Conservation (phyloP, 768 basidiomycete genomes). For the Trametes cingulata region DNA sequence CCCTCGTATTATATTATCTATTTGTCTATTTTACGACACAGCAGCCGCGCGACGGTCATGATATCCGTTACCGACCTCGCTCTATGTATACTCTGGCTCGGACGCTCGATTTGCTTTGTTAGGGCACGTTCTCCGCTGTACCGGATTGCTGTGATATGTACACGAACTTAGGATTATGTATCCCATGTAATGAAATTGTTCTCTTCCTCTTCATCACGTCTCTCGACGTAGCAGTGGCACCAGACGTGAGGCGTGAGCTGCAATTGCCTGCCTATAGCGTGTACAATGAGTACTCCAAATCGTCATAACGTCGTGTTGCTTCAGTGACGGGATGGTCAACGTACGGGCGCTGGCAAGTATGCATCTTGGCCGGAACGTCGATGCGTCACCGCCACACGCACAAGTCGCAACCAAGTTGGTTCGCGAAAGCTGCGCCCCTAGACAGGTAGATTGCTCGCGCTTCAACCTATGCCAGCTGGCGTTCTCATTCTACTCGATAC, state of each 20-base stretch:
- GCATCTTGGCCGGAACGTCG: conserved; percentile 9
- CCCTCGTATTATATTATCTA: conserved; percentile 14
- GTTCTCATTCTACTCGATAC: not conserved
- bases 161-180: conserved; percentile 12
- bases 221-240: too few relatives aligned
- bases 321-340: too few relatives aligned
- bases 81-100: conserved; percentile 13
- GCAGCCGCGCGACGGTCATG: conserved; percentile 20
- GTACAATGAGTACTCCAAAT: too few relatives aligned
- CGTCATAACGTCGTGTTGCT: too few relatives aligned
- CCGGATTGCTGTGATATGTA: conserved; percentile 6
- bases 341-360: not conserved
- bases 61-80: conserved; percentile 23
- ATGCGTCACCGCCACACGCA: conserved; percentile 19
- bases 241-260: too few relatives aligned
- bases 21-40: conserved; percentile 11
- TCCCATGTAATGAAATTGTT: conserved; percentile 5
- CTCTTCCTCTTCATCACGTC: not conserved
- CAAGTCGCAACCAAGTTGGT: conserved; percentile 18
- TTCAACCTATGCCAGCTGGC: too few relatives aligned
- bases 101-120: conserved; percentile 6
- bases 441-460: conserved; percentile 5
- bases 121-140: not conserved
- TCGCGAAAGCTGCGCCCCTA: conserved; percentile 2
- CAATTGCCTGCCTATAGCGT: too few relatives aligned